Evolutionary conservation across 1,284 basidiomycete genomes (phyloP).

Genomic region (Puccinia horiana): DNA sequence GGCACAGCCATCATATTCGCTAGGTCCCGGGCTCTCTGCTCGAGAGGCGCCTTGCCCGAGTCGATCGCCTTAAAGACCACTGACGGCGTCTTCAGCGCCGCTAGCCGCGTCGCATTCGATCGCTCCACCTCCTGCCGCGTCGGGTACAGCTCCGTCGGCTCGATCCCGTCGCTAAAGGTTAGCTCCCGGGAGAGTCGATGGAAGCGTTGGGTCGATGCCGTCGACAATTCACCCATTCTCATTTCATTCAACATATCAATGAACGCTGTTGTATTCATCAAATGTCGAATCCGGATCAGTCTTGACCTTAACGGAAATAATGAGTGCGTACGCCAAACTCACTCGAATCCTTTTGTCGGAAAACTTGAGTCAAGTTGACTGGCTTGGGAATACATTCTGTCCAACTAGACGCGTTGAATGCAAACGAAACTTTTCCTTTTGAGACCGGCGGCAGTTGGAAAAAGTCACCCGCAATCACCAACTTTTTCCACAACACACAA

Average conservation of each 20-base stretch:
- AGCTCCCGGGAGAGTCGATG: constrained; percentile 66
- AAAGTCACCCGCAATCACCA: constrained; percentile 92
- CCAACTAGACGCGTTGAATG: constrained; percentile 89
- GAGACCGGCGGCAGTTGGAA: constrained; percentile 92
- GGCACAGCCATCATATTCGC: constrained; percentile 59
- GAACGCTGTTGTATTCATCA: constrained; percentile 65
- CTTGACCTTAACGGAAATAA: constrained; percentile 41
- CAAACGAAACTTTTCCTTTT: constrained; percentile 65
- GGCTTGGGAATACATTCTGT: constrained; percentile 71
- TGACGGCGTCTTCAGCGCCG: constrained; percentile 51
- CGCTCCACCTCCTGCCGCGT: constrained; percentile 79
- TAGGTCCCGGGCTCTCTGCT: constrained; percentile 47
- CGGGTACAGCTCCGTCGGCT: constrained; percentile 80
- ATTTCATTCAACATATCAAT: constrained; percentile 88
- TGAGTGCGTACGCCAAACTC: constrained; percentile 34
- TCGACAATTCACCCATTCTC: constrained; percentile 73
- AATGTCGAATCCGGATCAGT: not conserved
- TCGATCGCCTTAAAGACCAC: constrained; percentile 52
- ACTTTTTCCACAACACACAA: constrained; percentile 63
- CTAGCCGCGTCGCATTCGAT: constrained; percentile 73
- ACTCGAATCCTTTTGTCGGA: constrained; percentile 67
- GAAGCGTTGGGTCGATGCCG: constrained; percentile 67
- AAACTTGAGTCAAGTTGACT: constrained; percentile 86
- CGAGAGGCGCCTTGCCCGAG: constrained; percentile 33
- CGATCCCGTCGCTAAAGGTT: constrained; percentile 70